A percentile compares a stretch with the other conserved stretches of the same genome.
Evolutionary conservation across 768 basidiomycete species (phyloP).

Genomic region (Boletellus sp.): DNA sequence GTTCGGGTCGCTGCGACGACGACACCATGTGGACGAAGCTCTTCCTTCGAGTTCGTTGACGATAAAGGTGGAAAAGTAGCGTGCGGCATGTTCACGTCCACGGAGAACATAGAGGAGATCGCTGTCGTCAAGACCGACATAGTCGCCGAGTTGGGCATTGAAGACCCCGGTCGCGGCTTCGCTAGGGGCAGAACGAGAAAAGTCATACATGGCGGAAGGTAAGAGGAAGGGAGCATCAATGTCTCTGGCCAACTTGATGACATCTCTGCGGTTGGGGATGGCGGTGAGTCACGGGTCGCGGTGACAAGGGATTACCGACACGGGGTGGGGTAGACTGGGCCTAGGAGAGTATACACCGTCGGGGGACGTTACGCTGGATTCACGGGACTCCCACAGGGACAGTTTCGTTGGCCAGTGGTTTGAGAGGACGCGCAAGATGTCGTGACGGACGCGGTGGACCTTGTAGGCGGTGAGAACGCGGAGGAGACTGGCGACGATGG

Average conservation of each 20-base stretch:
- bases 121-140: conserved; percentile 38
- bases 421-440: conserved; percentile 51
- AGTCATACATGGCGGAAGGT: conserved; percentile 77
- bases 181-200: conserved; percentile 65
- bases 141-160: conserved; percentile 36
- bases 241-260: conserved; percentile 65
- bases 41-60: conserved; percentile 71
- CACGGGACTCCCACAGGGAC: conserved; percentile 62
- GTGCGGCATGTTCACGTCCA: conserved; percentile 69
- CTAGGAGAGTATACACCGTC: conserved; percentile 57
- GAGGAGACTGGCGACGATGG: conserved; percentile 52
- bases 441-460: conserved; percentile 53
- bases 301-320: conserved; percentile 41
- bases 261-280: conserved; percentile 38
- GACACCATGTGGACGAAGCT: conserved; percentile 45
- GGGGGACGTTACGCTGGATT: conserved; percentile 49
- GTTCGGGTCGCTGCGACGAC: conserved; percentile 46
- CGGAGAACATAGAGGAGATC: conserved; percentile 61
- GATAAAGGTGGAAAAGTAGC: conserved; percentile 75
- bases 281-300: conserved; percentile 5
- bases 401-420: conserved; percentile 61
- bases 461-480: conserved; percentile 63
- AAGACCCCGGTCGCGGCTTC: conserved; percentile 53
- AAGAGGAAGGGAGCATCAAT: conserved; percentile 54
- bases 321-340: conserved; percentile 57